Evolutionary conservation across 306 rosid species (phyloP), one percentile per base, ranked within the genome.

Genomic region (Benincasa hispida): DNA sequence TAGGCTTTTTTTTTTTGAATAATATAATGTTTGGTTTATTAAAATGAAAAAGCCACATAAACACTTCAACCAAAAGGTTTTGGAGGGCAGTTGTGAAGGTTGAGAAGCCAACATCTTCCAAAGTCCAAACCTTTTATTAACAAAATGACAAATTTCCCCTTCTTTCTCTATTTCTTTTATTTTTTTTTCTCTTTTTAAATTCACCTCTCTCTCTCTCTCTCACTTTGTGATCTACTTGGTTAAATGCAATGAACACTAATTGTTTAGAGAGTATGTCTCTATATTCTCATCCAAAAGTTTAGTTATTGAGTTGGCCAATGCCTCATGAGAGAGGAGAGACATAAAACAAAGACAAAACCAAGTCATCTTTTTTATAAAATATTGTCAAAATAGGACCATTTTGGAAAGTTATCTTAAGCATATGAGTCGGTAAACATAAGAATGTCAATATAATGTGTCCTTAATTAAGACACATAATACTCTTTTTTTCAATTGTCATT

Each of bases 21-120:
- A 72, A 5, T 39, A 53, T 22, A 28, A 45, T 57, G 11, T 68
- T 25, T 77, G 53, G 79, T 63, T 28, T 59, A 77, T 48, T 84
- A 74, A 41, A 67, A 67, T 61, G n/a, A 35, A 68, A 75, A 78
- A n/a, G 61, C 17, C 56, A 62, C 15, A 76, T 11, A 22, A 48
- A 78, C 53, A 65, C 76, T 55, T 76, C 60, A 48, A 79, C 58
- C 56, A 50, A 59, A 77, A 54, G 76, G 27, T 41, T 34, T 24
- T 75, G 48, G 73, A 77, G 77, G 81, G 75, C 78, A 75, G 84
- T 75, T 82, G 84, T 75, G 79, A 80, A 77, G 78, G 82, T 77
- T 85, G 24, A 22, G 78, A 79, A 42, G 83, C 83, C 76, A 79
- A 61, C 81, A 54, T 76, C 79, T 62, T 51, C 30, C 50, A 74